Evolutionary conservation across 2,329 filamentous ascomycete species (phyloP).

Genomic region (Hypocrella siamensis): DNA sequence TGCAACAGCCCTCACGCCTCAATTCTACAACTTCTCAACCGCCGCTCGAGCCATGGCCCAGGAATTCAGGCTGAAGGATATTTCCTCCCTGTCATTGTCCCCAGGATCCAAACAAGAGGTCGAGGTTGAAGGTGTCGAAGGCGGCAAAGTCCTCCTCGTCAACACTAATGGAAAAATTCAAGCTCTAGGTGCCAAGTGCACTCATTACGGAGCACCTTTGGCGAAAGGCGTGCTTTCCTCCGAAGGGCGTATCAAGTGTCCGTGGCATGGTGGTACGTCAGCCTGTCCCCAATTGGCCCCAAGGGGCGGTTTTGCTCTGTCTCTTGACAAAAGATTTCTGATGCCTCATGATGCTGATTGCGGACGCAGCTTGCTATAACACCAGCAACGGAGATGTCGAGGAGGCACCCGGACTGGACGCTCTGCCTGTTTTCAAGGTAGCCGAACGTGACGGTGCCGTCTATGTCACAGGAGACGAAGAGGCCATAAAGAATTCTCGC

Average conservation of each 20-base stretch:
- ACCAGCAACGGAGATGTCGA: slow-evolving; percentile 82
- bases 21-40: slow-evolving; percentile 9
- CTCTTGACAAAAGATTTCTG: background rate
- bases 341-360: too few relatives aligned
- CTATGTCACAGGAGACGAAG: slow-evolving; percentile 70
- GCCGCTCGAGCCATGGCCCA: slow-evolving; percentile 28
- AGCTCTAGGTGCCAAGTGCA: slow-evolving; percentile 71
- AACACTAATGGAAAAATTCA: slow-evolving; percentile 63
- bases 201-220: slow-evolving; percentile 84
- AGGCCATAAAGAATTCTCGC: slow-evolving; percentile 59
- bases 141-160: slow-evolving; percentile 72
- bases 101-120: slow-evolving; percentile 75
- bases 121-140: slow-evolving; percentile 79
- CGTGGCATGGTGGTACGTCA: slow-evolving; percentile 78
- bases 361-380: slow-evolving; percentile 74
- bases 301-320: too few relatives aligned
- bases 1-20: background rate
- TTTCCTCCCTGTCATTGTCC: slow-evolving; percentile 59
- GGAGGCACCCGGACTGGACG: slow-evolving; percentile 79
- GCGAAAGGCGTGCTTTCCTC: slow-evolving; percentile 71
- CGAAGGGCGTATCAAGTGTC: slow-evolving; percentile 75
- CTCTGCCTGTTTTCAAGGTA: slow-evolving; percentile 70
- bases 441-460: slow-evolving; percentile 68
- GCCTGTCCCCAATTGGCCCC: too few relatives aligned
- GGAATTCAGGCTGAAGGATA: slow-evolving; percentile 59